phyloP scores from a whole-genome alignment of 169 alveolate species.

The Cryptosporidium andersoni region DNA sequence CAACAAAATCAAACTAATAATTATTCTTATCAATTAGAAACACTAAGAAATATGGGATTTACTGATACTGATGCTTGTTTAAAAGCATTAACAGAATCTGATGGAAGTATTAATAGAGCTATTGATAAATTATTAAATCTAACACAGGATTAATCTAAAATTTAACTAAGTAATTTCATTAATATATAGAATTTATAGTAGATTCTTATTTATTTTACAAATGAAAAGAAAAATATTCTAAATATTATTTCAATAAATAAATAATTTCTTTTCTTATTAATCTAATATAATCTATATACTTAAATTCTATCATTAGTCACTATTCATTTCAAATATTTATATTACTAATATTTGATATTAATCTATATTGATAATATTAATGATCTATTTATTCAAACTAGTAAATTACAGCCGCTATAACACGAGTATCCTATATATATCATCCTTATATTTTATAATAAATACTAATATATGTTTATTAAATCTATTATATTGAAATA shows the following conservation, averaged over 20 bases:
- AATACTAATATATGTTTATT: no score
- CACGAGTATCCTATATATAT: no score
- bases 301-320: no score
- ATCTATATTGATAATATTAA: not conserved
- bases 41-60: constrained; percentile 82
- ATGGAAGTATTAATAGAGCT: constrained; percentile 83
- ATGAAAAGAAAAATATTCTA: not conserved
- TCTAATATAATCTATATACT: no score
- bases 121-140: constrained; percentile 77
- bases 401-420: no score
- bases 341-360: not conserved
- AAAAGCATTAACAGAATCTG: constrained; percentile 81
- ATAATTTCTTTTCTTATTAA: no score
- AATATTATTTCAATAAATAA: not conserved
- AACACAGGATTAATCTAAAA: not conserved
- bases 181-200: constrained; percentile 1
- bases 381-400: no score
- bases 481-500: no score
- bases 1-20: not conserved
- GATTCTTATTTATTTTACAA: not conserved
- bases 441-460: no score
- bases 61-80: constrained; percentile 81
- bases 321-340: not conserved
- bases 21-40: constrained; percentile 76
- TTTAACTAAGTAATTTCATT: not conserved